Evolutionary conservation across 345 rosid species (phyloP), one percentile per base, ranked within the genome.

Genomic region (Draba incana): DNA sequence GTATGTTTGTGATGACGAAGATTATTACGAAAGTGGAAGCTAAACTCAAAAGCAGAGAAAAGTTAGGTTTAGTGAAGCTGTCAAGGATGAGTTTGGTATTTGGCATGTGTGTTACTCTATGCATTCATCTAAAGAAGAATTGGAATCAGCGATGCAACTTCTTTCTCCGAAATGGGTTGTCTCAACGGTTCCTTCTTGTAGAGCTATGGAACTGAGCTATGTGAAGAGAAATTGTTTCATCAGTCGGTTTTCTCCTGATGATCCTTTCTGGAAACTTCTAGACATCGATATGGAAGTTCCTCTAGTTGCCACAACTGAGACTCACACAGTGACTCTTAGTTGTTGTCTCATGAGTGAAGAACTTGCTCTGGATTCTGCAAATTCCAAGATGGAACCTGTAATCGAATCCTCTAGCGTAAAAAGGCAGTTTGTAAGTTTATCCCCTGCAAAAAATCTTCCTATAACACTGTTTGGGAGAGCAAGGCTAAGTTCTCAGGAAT

Each of bases 31-130:
- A 59, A 69, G 65, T 23, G 82, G 59, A 13, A 78, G 71, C 50
- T 77, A 68, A 23, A 27, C 6, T 38, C 78, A 67, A 55, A 68
- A 68, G 64, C 69, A 68, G 74, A 77, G 78, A 24, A 88, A 85
- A 64, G 71, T 75, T 65, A 80, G 86, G 78, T 82, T 80, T 15
- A 61, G 59, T 70, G 93, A 88, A 80, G 93, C 92, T 24, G 81
- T 81, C 13, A 88, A 57, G 83, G 98, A 88, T 55, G 80, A 85
- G 71, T 85, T 77, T 78, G 92, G 98, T 60, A 69, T 90, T 48
- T 90, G 97, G 97, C 97, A 92, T 64, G 90, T 88, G 38, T 92
- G 96, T 68, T 92, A 88, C 75, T 88, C 98, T 1, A 90, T 84
- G 74, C 97, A 90, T 77, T 90, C 98, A 14, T 90, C 98, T 1